Percentiles rank a stretch among this genome's conserved stretches.
Conservation (phyloP, 371 early-diverging fungal species). For the Massospora cicadina region DNA sequence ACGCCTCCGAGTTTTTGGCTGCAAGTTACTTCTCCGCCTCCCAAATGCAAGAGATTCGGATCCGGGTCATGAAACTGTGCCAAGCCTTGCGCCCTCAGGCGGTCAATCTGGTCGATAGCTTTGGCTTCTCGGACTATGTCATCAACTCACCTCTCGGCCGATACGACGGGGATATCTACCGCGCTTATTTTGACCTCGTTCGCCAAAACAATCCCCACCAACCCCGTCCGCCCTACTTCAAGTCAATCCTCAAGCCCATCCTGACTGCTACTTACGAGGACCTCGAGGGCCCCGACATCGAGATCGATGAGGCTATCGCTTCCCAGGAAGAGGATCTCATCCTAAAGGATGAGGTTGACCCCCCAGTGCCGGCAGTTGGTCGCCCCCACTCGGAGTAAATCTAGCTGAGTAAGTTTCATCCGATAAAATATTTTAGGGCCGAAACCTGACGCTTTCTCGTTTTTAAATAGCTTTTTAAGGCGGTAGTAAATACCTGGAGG, state of each 20-base stretch:
- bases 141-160: constrained; percentile 62
- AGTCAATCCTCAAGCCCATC: neutral
- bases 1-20: constrained; percentile 39
- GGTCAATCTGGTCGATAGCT: constrained; percentile 53
- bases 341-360: neutral
- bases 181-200: constrained; percentile 10
- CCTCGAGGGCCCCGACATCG: neutral
- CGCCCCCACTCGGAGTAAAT: neutral
- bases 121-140: constrained; percentile 52
- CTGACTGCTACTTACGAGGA: neutral
- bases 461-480: no score
- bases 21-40: constrained; percentile 26
- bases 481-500: no score
- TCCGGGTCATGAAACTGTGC: constrained; percentile 26
- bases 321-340: neutral
- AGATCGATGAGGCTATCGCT: constrained; percentile 2
- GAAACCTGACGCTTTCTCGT: no score
- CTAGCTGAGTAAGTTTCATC: neutral
- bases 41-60: constrained; percentile 29
- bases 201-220: constrained; percentile 1
- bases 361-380: neutral
- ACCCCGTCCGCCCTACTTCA: neutral
- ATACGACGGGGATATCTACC: constrained; percentile 53
- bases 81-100: constrained; percentile 45
- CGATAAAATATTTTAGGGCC: no score